Percentiles rank a stretch among this genome's conserved stretches.
These are phyloP conservation scores for Aspergillus affinis DNA, from an alignment of 495 filamentous ascomycete genomes.

Conservation along the genomic window DNA sequence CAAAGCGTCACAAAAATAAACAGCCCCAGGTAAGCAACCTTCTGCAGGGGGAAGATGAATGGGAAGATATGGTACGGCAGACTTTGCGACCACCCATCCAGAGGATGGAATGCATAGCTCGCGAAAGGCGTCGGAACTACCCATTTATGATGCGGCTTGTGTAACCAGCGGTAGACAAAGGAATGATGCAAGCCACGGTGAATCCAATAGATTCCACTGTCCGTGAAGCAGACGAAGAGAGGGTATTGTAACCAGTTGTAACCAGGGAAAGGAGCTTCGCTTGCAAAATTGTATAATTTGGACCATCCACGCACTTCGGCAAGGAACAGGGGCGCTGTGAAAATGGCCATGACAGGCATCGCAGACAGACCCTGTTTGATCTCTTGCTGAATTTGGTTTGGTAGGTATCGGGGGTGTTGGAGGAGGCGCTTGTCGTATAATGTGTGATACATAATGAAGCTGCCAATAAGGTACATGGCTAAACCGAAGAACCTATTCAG, in stretches of 20 bases:
- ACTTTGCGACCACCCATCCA: conserved; percentile 87
- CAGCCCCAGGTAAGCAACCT: conserved; percentile 76
- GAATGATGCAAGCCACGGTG: conserved; percentile 84
- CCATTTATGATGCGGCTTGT: conserved; percentile 99
- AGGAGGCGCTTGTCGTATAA: conserved; percentile 86
- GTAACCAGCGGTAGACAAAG: conserved; percentile 74
- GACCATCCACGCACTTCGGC: conserved; percentile 78
- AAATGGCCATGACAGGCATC: conserved; percentile 74
- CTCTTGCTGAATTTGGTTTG: conserved; percentile 82
- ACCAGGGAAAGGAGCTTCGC: conserved; percentile 64
- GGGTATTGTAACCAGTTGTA: conserved; percentile 86
- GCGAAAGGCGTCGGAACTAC: conserved; percentile 94
- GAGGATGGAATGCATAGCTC: conserved; percentile 87
- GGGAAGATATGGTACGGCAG: conserved; percentile 91
- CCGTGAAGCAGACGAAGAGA: conserved; percentile 86
- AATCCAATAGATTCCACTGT: conserved; percentile 89
- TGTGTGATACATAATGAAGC: conserved; percentile 76
- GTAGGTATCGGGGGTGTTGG: conserved; percentile 85
- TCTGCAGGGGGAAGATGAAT: conserved; percentile 87
- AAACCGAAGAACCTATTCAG: conserved; percentile 51
- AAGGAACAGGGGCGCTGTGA: conserved; percentile 79
- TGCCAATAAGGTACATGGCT: conserved; percentile 72
- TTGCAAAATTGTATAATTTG: conserved; percentile 75
- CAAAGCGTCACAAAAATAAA: conserved; percentile 93
- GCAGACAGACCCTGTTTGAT: conserved; percentile 68